Evolutionary conservation across 805 yeast genomes (phyloP).

Genomic region (Nematodospora valgi): DNA sequence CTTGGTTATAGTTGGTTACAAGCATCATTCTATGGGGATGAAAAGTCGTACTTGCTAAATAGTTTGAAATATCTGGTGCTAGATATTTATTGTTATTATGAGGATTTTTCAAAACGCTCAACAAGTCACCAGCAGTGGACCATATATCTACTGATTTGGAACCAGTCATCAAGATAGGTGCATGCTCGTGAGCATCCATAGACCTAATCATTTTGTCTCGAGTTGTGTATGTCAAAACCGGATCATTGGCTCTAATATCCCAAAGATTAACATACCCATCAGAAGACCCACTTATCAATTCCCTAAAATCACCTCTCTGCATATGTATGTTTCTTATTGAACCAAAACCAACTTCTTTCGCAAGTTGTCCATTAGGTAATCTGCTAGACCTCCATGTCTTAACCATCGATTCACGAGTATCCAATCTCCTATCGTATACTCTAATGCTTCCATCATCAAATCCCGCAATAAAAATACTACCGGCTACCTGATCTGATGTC

Average conservation of each 20-base stretch:
- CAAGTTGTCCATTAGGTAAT: slow-evolving; percentile 1
- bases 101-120: slow-evolving; percentile 58
- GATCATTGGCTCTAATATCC: slow-evolving; percentile 79
- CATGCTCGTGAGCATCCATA: slow-evolving; percentile 90
- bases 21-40: slow-evolving; percentile 96
- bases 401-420: slow-evolving; percentile 81
- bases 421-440: slow-evolving; percentile 86
- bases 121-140: slow-evolving; percentile 78
- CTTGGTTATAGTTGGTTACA: slow-evolving; percentile 82
- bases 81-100: slow-evolving; percentile 37
- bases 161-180: slow-evolving; percentile 90
- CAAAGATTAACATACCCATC: slow-evolving; percentile 84
- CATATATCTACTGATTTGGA: slow-evolving; percentile 74
- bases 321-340: slow-evolving; percentile 79
- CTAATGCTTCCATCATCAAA: slow-evolving; percentile 87
- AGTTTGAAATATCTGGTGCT: slow-evolving; percentile 45
- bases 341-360: slow-evolving; percentile 18
- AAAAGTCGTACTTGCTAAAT: slow-evolving; percentile 64
- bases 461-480: slow-evolving; percentile 86
- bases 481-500: slow-evolving; percentile 94
- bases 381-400: slow-evolving; percentile 64
- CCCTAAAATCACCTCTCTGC: slow-evolving; percentile 96
- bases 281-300: slow-evolving; percentile 75
- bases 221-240: slow-evolving; percentile 67
- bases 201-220: slow-evolving; percentile 54